Evolutionary conservation across 805 yeast genomes (phyloP).

Genomic region (Tetrapisispora fleetii): DNA sequence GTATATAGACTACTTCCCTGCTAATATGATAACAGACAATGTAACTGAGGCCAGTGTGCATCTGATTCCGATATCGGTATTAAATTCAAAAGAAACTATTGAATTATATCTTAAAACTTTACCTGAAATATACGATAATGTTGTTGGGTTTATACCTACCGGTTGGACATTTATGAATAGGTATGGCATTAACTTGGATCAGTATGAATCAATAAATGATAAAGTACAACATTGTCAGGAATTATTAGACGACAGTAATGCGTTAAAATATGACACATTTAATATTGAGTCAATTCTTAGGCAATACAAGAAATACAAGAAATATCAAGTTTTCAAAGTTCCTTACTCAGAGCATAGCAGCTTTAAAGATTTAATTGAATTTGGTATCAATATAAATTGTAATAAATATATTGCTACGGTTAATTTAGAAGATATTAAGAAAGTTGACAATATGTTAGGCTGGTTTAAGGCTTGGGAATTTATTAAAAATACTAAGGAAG

Average conservation of each 20-base stretch:
- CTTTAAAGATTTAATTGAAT: constrained; percentile 64
- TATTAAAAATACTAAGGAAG: neutral
- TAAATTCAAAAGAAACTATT: constrained; percentile 30
- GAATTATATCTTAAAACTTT: constrained; percentile 17
- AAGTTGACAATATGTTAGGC: constrained; percentile 22
- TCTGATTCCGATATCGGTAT: constrained; percentile 57
- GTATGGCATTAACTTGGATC: constrained; percentile 8
- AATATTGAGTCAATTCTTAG: constrained; percentile 15
- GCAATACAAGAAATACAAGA: constrained; percentile 28
- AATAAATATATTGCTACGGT: constrained; percentile 72
- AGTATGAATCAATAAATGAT: constrained; percentile 9
- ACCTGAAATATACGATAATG: constrained; percentile 16
- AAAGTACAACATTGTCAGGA: constrained; percentile 11
- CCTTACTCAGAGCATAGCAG: constrained; percentile 96
- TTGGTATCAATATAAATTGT: constrained; percentile 45
- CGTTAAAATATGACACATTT: constrained; percentile 7
- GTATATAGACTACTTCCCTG: constrained; percentile 37
- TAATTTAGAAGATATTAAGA: constrained; percentile 29
- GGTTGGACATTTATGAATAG: constrained; percentile 67
- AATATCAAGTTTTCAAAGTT: constrained; percentile 44
- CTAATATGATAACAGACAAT: constrained; percentile 35
- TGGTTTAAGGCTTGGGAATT: constrained; percentile 24
- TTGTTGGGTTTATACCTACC: constrained; percentile 75
- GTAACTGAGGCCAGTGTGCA: constrained; percentile 52
- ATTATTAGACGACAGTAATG: constrained; percentile 5